Base-by-base conservation (phyloP, 2,329 filamentous ascomycete species). In the Ilyonectria destructans region DNA sequence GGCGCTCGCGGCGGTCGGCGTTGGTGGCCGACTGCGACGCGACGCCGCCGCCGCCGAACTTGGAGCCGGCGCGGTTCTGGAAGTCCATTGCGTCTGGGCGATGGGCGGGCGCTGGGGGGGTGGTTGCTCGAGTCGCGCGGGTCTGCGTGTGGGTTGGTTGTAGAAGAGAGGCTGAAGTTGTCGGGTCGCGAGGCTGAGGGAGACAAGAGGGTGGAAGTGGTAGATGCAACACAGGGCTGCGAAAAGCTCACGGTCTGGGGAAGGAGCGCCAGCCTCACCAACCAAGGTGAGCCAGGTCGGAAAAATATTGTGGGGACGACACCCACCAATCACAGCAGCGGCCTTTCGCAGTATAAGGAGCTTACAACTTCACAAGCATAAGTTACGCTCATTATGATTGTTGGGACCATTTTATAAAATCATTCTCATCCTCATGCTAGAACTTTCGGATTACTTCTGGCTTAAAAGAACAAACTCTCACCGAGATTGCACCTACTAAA, bases 21-120 rank as follows among this genome's bases (percentile, higher is more conserved):
- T 98, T 98, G 70, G 95, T 97, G 67, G 95, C 94, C 77, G 92
- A 95, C 79, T 94, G 91, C 6, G 95, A 98, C 81, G 96, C 96
- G 76, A 98, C 95, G 82, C 96, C 96, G 77, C 96, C 96, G 79
- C 96, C 96, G 80, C 96, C 96, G 82, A 98, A 98, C 82, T 98
- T 98, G 82, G 95, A 97, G 79, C 96, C 96, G 70, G 94, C 95
- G 77, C 96, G 94, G 82, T 98, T 98, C 87, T 98, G 88, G 79
- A 91, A 92, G 79, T 92, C 90, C 90, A 92, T 92, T n/a, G 60
- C 58, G 29, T 56, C 3, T 6, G 15, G 13, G 15, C 19, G 6
- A 45, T 43, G 12, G 12, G 15, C 13, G 62, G 15, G 37, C 12
- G 37, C 13, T 54, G 26, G 15, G 49, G 17, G 23, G 17, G 8